Conservation (phyloP, 2,329 filamentous ascomycete species). For the Sporothrix dimorphospora region DNA sequence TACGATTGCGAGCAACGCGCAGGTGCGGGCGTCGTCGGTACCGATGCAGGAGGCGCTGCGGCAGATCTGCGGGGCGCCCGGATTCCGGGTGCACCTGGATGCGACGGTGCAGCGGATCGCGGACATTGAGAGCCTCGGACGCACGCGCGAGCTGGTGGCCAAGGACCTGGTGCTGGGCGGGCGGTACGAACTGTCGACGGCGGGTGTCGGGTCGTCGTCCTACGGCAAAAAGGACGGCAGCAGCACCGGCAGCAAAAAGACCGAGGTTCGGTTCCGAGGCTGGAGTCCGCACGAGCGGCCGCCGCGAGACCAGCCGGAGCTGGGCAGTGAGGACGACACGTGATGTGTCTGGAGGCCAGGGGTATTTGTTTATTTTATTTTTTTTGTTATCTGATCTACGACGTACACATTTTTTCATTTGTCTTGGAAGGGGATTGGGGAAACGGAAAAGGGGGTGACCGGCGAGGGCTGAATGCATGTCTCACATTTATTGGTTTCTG, state of each 20-base stretch:
- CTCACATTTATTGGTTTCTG: slow-evolving; percentile 23
- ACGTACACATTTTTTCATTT: not conserved
- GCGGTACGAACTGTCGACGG: slow-evolving; percentile 66
- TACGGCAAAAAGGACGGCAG: not conserved
- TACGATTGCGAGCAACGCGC: slow-evolving; percentile 84
- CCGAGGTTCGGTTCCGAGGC: slow-evolving; percentile 31
- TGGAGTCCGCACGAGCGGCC: slow-evolving; percentile 35
- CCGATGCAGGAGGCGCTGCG: slow-evolving; percentile 94
- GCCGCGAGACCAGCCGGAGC: slow-evolving; percentile 25
- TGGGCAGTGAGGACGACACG: not conserved
- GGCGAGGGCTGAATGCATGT: slow-evolving; percentile 20
- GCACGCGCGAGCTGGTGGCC: slow-evolving; percentile 92
- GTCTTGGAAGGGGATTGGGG: not conserved
- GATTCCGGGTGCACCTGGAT: slow-evolving; percentile 82
- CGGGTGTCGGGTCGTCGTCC: slow-evolving; percentile 20
- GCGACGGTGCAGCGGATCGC: slow-evolving; percentile 81
- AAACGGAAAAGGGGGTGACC: not conserved
- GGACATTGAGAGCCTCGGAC: slow-evolving; percentile 90
- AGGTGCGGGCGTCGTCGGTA: slow-evolving; percentile 89
- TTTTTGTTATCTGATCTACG: not conserved
- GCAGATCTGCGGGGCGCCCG: slow-evolving; percentile 74
- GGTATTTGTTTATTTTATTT: not conserved
- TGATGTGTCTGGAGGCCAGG: not conserved
- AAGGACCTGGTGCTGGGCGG: slow-evolving; percentile 90
- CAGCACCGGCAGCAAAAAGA: slow-evolving; percentile 14